A percentile compares a stretch with the other conserved stretches of the same genome.
These are phyloP conservation scores for Schizopora paradoxa DNA, from an alignment of 1,284 basidiomycete genomes.

Conservation along the genomic window DNA sequence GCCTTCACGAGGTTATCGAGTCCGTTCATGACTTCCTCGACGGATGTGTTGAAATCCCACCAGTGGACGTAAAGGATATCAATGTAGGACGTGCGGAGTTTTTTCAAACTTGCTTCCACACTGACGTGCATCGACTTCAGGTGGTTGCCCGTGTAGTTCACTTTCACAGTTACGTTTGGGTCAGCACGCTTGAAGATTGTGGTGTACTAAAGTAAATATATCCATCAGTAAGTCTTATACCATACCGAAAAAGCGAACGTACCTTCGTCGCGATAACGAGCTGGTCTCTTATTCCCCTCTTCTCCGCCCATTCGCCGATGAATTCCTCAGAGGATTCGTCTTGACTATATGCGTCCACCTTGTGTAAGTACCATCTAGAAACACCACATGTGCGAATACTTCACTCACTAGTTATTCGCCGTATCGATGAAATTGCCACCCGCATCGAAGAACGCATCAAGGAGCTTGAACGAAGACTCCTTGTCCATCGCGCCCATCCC, in stretches of 20 bases:
- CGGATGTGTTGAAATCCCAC: constrained; percentile 39
- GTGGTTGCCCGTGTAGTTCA: constrained; percentile 34
- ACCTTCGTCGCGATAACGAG: constrained; percentile 52
- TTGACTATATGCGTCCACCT: constrained; percentile 31
- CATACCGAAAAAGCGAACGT: constrained; percentile 2
- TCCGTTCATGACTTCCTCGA: constrained; percentile 48
- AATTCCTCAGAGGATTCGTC: constrained; percentile 46
- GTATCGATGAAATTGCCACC: constrained; percentile 58
- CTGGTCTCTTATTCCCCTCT: constrained; percentile 46
- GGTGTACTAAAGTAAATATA: constrained; percentile 26
- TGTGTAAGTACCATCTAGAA: neutral
- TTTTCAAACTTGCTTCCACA: constrained; percentile 36
- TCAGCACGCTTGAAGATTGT: constrained; percentile 26
- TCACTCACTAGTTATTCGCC: constrained; percentile 40
- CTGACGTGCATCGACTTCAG: constrained; percentile 30
- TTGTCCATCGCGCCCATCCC: constrained; percentile 38
- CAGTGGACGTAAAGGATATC: constrained; percentile 40
- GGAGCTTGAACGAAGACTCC: constrained; percentile 40
- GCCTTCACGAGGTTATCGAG: constrained; percentile 39
- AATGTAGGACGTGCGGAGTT: constrained; percentile 40
- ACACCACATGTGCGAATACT: neutral
- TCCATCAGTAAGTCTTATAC: neutral
- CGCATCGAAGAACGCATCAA: constrained; percentile 42
- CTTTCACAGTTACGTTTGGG: constrained; percentile 22
- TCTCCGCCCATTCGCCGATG: constrained; percentile 54